Evolutionary conservation across 495 filamentous ascomycete species (phyloP), one percentile per base, ranked within the genome.

Genomic region (Daldinia bambusicola): DNA sequence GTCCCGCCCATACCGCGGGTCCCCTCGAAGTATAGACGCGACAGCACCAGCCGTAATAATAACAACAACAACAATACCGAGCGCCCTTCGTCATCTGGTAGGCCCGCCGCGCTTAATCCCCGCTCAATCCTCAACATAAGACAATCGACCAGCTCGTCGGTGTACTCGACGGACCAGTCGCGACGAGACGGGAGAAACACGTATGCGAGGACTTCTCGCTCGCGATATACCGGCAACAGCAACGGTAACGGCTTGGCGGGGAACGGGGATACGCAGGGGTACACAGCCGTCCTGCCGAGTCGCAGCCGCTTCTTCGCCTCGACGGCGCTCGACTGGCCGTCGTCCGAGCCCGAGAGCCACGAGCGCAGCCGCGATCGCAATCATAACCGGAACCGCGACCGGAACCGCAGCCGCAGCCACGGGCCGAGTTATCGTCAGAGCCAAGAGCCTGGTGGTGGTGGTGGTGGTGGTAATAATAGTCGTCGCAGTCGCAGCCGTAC

Each of bases 1-100:
- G 34, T 18, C 10, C 73, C 75, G 6, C 61, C 73, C 0, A 32
- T 75, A 2, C 72, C 75, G 6, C 53, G 36, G 14, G 41, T 75
- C 2, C 72, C 75, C 13, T 71, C 70, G 2, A 10, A 34, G n/a
- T 71, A 75, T 32, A 41, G 38, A 18, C 9, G 30, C 10, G 9
- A 43, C 1, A 40, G 4, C 6, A 16, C 16, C 4, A 41, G 26
- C 0, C 30, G 22, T 20, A 41, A 41, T 12, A 43, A 16, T 2
- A 18, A 48, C 18, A 2, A 18, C 5, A 16, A 16, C 9, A 18
- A 48, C 18, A 2, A 18, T 12, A 16, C 7, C 43, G 10, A 20
- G 43, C 1, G 10, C 43, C 18, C 43, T 18, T 48, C 43, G 43
- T 16, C 43, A 9, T 12, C 2, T 18, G 16, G 18, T 48, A 18